A percentile compares a stretch with the other conserved stretches of the same genome.
Evolutionary conservation across 2,329 filamentous ascomycete genomes (phyloP).

Genomic region (Nemania sp.): DNA sequence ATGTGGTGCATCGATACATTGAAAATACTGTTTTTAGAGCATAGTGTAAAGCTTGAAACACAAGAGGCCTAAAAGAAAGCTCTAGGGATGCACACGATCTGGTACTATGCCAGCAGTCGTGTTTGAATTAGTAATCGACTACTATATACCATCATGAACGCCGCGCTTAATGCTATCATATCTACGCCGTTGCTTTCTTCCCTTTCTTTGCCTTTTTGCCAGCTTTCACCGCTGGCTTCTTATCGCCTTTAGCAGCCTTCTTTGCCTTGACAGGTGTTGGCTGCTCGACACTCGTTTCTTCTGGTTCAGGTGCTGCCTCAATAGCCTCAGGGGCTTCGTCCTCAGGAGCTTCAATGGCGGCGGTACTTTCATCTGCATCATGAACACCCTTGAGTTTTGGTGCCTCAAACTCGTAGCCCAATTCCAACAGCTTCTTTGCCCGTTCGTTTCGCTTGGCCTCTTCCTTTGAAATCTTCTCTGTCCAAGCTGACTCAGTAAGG

Average conservation of each 20-base stretch:
- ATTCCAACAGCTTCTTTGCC: conserved; percentile 78
- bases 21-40: neutral
- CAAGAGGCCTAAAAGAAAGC: neutral
- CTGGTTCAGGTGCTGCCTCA: conserved; percentile 53
- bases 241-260: conserved; percentile 41
- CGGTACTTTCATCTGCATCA: conserved; percentile 53
- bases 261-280: conserved; percentile 45
- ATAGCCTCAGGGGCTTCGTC: conserved; percentile 55
- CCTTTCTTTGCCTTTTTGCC: conserved; percentile 51
- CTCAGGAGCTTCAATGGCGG: conserved; percentile 53
- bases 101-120: neutral
- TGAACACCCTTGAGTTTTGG: conserved; percentile 74
- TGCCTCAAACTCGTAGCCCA: conserved; percentile 86
- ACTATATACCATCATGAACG: conserved; percentile 48
- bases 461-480: conserved; percentile 78
- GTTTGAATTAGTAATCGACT: conserved; percentile 11
- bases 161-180: conserved; percentile 50
- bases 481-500: conserved; percentile 81
- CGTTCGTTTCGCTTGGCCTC: conserved; percentile 75
- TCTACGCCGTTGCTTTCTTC: conserved; percentile 51
- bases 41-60: no score
- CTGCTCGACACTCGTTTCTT: conserved; percentile 48
- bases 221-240: conserved; percentile 39
- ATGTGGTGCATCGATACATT: neutral
- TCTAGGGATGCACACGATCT: neutral